These are phyloP conservation scores for Conoideocrella luteorostrata DNA, from an alignment of 2,329 filamentous ascomycete species.

Conservation along the genomic window DNA sequence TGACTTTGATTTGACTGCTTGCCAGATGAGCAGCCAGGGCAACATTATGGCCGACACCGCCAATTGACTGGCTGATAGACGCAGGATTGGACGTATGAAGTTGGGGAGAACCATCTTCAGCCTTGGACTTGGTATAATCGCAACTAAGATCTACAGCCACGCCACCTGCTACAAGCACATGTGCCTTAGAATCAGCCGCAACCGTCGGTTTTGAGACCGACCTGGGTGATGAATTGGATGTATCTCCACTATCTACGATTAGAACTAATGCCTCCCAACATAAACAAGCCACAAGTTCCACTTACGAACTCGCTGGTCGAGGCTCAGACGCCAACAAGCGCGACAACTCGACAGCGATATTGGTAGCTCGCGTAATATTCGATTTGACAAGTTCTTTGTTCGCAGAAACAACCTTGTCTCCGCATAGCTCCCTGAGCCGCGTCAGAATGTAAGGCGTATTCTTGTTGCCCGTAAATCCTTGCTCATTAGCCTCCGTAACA, in stretches of 20 bases:
- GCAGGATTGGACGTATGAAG: slow-evolving; percentile 83
- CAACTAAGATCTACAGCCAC: slow-evolving; percentile 84
- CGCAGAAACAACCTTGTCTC: slow-evolving; percentile 62
- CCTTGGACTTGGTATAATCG: slow-evolving; percentile 49
- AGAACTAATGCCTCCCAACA: slow-evolving; percentile 18
- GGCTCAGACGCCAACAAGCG: slow-evolving; percentile 30
- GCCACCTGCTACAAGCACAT: slow-evolving; percentile 85
- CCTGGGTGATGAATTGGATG: slow-evolving; percentile 7
- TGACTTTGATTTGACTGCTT: slow-evolving; percentile 54
- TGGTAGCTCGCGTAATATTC: slow-evolving; percentile 50
- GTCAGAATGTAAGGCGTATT: slow-evolving; percentile 81
- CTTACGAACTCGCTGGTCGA: slow-evolving; percentile 29
- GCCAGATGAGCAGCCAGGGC: slow-evolving; percentile 72
- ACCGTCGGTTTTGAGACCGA: slow-evolving; percentile 4
- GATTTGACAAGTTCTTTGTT: slow-evolving; percentile 58
- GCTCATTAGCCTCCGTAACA: slow-evolving; percentile 55
- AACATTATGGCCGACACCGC: slow-evolving; percentile 89
- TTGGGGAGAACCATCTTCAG: slow-evolving; percentile 34
- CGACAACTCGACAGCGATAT: slow-evolving; percentile 47
- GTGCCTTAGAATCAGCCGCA: slow-evolving; percentile 30
- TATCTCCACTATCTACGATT: slow-evolving; percentile 28
- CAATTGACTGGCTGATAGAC: slow-evolving; percentile 72
- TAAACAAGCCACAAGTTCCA: slow-evolving; percentile 18
- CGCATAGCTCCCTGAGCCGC: slow-evolving; percentile 73
- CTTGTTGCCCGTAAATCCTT: slow-evolving; percentile 63